phyloP scores from a whole-genome alignment of 1,284 basidiomycete species.

The Puccinia novopanici region DNA sequence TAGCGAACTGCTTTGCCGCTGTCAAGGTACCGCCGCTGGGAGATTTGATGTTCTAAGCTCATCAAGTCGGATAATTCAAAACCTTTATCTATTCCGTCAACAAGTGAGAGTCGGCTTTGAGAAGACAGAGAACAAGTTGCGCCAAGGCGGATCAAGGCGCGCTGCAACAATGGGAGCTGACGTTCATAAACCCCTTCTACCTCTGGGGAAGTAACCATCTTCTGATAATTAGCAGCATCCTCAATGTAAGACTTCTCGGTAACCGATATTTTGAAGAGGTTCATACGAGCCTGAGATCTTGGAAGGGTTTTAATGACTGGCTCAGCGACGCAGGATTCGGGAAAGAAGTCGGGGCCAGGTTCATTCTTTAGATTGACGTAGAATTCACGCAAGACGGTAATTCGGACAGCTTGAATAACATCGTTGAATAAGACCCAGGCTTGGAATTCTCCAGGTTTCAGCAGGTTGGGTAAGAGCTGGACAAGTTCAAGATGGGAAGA shows the following conservation, averaged over 20 bases:
- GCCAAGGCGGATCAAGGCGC: conserved; percentile 81
- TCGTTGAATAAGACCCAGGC: conserved; percentile 86
- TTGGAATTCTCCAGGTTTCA: conserved; percentile 77
- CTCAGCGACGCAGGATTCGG: conserved; percentile 69
- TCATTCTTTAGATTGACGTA: conserved; percentile 82
- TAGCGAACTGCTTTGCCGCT: conserved; percentile 74
- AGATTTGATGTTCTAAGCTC: conserved; percentile 66
- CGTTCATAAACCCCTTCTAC: conserved; percentile 94
- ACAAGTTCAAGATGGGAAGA: conserved; percentile 80
- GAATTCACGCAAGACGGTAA: conserved; percentile 86
- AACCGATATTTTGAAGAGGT: conserved; percentile 82
- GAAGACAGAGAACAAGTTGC: conserved; percentile 76
- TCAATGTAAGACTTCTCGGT: conserved; percentile 80
- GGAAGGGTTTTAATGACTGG: conserved; percentile 79
- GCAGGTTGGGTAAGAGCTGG: conserved; percentile 74
- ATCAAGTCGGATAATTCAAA: conserved; percentile 84
- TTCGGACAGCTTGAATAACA: conserved; percentile 74
- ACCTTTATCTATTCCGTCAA: conserved; percentile 77
- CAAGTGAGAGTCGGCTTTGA: conserved; percentile 70
- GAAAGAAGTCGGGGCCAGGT: conserved; percentile 69
- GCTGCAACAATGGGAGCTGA: conserved; percentile 82
- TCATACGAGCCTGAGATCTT: conserved; percentile 72
- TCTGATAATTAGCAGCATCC: conserved; percentile 85
- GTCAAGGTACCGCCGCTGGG: conserved; percentile 74
- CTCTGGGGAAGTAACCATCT: conserved; percentile 88